Conservation (phyloP, 306 rosid genomes). For the Gastrolobium bilobum region DNA sequence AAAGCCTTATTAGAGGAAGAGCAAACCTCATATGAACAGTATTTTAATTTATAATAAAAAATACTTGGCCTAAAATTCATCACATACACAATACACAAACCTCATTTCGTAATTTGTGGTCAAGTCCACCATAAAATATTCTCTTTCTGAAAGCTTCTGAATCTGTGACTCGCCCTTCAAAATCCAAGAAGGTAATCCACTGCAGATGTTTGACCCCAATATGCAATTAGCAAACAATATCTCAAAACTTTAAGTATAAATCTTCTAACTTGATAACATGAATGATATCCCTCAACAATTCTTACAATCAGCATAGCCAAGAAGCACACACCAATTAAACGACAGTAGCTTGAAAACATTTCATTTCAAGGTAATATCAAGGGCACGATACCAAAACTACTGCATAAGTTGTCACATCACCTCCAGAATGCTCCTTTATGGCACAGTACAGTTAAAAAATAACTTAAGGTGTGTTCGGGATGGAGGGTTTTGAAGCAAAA, state of each 20-base stretch:
- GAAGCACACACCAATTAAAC: background rate
- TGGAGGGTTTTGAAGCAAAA: background rate
- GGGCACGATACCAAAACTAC: background rate
- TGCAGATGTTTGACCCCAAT: constrained; percentile 54
- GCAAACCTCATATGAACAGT: background rate
- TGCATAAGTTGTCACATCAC: constrained; percentile 2
- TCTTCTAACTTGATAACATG: background rate
- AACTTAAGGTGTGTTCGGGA: background rate
- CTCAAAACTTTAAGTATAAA: constrained; percentile 32
- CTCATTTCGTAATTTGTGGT: constrained; percentile 82
- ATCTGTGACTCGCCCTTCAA: constrained; percentile 87
- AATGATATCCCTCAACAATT: constrained; percentile 27
- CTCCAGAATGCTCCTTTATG: constrained; percentile 23
- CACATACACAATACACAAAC: constrained; percentile 55
- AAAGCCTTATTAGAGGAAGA: constrained; percentile 44
- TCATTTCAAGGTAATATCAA: background rate
- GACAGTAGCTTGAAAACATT: constrained; percentile 5
- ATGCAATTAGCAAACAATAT: constrained; percentile 41
- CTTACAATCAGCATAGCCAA: constrained; percentile 7
- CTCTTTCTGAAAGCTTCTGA: constrained; percentile 84
- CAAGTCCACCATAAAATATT: constrained; percentile 96
- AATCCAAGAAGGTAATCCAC: constrained; percentile 89
- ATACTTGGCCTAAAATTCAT: constrained; percentile 35
- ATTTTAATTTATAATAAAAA: constrained; percentile 39
- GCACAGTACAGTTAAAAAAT: background rate